These are phyloP conservation scores for Leptographium procerum DNA, from an alignment of 2,329 filamentous ascomycete genomes.

Conservation along the genomic window DNA sequence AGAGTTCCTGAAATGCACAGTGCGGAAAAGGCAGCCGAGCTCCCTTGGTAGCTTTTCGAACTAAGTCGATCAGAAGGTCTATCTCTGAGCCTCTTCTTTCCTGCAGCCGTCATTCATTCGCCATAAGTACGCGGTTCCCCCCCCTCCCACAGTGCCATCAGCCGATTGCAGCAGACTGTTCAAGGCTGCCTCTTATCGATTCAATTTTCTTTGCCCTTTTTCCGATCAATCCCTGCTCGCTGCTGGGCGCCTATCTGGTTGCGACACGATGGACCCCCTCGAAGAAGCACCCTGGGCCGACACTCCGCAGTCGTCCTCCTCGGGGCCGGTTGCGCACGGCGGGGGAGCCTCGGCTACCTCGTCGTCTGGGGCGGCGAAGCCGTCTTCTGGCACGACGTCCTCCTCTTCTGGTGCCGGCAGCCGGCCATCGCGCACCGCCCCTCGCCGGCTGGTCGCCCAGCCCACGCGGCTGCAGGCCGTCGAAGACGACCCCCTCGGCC, in stretches of 20 bases:
- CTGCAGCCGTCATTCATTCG: neutral
- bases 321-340: neutral
- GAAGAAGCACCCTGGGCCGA: constrained; percentile 45
- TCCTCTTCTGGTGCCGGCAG: constrained; percentile 16
- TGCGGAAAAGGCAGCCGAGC: neutral
- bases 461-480: constrained; percentile 69
- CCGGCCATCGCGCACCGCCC: constrained; percentile 34
- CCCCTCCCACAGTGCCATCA: neutral
- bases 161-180: neutral
- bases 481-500: constrained; percentile 64
- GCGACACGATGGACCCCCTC: constrained; percentile 31
- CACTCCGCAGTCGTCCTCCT: constrained; percentile 19
- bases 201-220: neutral
- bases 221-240: neutral
- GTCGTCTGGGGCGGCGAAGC: constrained; percentile 19
- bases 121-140: neutral
- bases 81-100: neutral
- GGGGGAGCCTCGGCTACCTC: constrained; percentile 17
- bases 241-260: neutral
- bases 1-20: neutral
- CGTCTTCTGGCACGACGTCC: constrained; percentile 7
- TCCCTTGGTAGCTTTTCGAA: neutral
- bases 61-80: neutral
- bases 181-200: neutral
- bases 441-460: constrained; percentile 59